A percentile compares a stretch with the other conserved stretches of the same genome.
Evolutionary conservation across 2,329 filamentous ascomycete species (phyloP).

Genomic region (Scolecobasidium constrictum): DNA sequence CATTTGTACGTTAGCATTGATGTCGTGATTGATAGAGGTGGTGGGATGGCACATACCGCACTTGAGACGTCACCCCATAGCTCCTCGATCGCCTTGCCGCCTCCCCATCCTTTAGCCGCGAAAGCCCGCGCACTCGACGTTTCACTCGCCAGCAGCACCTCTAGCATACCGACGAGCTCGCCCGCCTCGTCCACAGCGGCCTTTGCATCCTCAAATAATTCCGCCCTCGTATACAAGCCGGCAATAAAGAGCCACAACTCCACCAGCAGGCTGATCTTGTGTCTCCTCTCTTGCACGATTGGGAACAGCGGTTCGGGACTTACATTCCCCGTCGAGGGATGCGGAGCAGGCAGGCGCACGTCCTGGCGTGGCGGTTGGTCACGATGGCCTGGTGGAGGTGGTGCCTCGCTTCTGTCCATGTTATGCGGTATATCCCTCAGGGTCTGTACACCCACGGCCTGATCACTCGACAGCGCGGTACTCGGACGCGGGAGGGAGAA

Average conservation of each 20-base stretch:
- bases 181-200: slow-evolving; percentile 73
- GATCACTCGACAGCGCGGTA: neutral
- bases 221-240: slow-evolving; percentile 74
- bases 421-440: neutral
- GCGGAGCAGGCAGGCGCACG: slow-evolving; percentile 28
- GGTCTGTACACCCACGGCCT: neutral
- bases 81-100: slow-evolving; percentile 70
- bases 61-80: slow-evolving; percentile 74
- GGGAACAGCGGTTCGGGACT: slow-evolving; percentile 36
- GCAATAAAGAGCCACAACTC: slow-evolving; percentile 87
- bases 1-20: slow-evolving; percentile 14
- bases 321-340: slow-evolving; percentile 16
- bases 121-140: slow-evolving; percentile 52
- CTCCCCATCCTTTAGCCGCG: slow-evolving; percentile 61
- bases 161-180: slow-evolving; percentile 61
- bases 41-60: slow-evolving; percentile 48
- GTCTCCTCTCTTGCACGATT: slow-evolving; percentile 39
- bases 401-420: neutral
- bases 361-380: slow-evolving; percentile 33
- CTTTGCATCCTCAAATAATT: slow-evolving; percentile 67
- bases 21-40: neutral
- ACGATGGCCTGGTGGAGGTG: slow-evolving; percentile 22
- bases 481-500: neutral
- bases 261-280: slow-evolving; percentile 50
- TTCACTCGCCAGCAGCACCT: slow-evolving; percentile 51